phyloP scores from a whole-genome alignment of 2,329 filamentous ascomycete genomes.

The Meredithiella fracta region DNA sequence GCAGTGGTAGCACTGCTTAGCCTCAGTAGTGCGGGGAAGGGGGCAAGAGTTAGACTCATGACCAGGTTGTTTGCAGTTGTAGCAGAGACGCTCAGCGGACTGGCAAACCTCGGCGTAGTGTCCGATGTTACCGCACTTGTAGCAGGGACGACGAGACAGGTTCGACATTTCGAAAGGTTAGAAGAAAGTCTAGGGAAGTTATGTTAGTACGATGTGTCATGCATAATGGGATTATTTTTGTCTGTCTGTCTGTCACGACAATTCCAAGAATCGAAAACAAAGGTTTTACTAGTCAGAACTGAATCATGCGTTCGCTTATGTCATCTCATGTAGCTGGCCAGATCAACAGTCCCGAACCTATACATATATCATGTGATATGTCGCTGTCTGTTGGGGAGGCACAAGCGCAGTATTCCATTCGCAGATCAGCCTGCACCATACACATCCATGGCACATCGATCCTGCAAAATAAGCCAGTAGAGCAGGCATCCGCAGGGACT shows the following conservation, averaged over 20 bases:
- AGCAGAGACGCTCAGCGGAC: constrained; percentile 94
- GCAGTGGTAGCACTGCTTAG: constrained; percentile 99
- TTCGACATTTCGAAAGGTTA: constrained; percentile 47
- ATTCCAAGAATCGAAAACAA: too few species aligned
- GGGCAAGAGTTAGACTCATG: constrained; percentile 98
- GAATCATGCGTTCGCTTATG: too few species aligned
- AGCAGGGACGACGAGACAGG: constrained; percentile 67
- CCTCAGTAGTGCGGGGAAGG: constrained; percentile 88
- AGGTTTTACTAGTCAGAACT: too few species aligned
- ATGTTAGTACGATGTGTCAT: too few species aligned
- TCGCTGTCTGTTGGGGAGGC: neutral
- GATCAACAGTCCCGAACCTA: neutral
- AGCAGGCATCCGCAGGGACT: too few species aligned
- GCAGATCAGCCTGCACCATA: neutral
- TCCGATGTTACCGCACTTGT: constrained; percentile 70
- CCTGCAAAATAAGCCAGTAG: neutral
- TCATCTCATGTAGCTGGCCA: too few species aligned
- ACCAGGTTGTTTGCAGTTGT: constrained; percentile 95
- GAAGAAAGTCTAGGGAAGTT: constrained; percentile 2
- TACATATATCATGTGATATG: neutral
- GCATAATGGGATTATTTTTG: too few species aligned
- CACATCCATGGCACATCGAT: neutral
- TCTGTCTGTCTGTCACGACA: too few species aligned
- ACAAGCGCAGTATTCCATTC: neutral
- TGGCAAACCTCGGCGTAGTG: constrained; percentile 85